phyloP scores from a whole-genome alignment of 1,139 yeast species.

The Diutina catenulata region DNA sequence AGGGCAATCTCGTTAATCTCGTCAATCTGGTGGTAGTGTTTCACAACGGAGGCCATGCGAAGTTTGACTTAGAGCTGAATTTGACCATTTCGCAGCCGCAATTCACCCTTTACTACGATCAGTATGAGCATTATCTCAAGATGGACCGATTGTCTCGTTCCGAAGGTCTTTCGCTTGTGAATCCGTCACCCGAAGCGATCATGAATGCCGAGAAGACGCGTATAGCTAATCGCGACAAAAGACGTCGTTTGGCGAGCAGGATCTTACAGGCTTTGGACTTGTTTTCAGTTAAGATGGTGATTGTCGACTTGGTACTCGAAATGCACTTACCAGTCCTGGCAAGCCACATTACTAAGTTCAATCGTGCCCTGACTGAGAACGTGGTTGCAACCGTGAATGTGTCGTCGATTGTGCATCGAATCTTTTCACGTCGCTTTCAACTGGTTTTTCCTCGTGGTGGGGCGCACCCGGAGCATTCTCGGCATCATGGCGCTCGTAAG shows the following conservation, averaged over 20 bases:
- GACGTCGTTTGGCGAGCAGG: too few species aligned
- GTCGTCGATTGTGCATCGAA: slow-evolving; percentile 1
- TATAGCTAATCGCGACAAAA: too few species aligned
- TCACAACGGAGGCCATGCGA: slow-evolving; percentile 8
- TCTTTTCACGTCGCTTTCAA: slow-evolving; percentile 1
- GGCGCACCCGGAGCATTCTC: background rate
- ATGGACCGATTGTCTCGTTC: too few species aligned
- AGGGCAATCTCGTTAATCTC: slow-evolving; percentile 10
- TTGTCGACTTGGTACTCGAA: background rate
- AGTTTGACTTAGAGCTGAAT: slow-evolving; percentile 11
- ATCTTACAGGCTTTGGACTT: background rate
- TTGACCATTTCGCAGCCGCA: slow-evolving; percentile 20
- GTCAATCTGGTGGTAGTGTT: slow-evolving; percentile 9
- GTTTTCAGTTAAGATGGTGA: background rate
- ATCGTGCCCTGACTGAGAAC: slow-evolving; percentile 1
- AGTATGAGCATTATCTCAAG: slow-evolving; percentile 16
- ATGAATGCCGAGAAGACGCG: too few species aligned
- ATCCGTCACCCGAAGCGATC: too few species aligned
- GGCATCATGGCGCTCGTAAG: background rate
- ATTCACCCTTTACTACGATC: slow-evolving; percentile 29
- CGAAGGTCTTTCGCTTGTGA: too few species aligned
- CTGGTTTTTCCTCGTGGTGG: too few species aligned
- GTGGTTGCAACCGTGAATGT: background rate
- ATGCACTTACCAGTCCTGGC: slow-evolving; percentile 1
- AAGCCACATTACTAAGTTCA: background rate